Evolutionary conservation across 495 filamentous ascomycete species (phyloP).

Genomic region (Lasiosphaeris hirsuta): DNA sequence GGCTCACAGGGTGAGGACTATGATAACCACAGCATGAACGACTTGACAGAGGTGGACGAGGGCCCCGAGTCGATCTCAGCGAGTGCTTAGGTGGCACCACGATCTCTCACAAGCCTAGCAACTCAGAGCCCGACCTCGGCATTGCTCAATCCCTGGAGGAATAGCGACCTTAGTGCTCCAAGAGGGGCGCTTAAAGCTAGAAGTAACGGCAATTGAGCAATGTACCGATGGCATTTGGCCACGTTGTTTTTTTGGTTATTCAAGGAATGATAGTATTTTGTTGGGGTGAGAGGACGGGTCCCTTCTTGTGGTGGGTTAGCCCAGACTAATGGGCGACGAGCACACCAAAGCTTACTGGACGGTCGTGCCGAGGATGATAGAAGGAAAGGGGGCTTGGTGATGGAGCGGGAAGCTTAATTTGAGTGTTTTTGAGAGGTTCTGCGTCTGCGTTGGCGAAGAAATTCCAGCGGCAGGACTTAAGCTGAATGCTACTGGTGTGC

Average conservation of each 20-base stretch:
- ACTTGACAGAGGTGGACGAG: slow-evolving; percentile 45
- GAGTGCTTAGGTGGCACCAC: slow-evolving; percentile 31
- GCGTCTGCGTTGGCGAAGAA: no score
- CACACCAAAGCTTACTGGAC: no score
- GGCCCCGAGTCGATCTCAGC: slow-evolving; percentile 25
- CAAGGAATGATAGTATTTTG: background rate
- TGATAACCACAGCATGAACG: slow-evolving; percentile 33
- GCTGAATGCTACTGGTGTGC: background rate
- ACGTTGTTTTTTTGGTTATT: background rate
- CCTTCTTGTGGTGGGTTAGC: no score
- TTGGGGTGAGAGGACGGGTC: no score
- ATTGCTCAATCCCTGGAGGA: slow-evolving; percentile 20
- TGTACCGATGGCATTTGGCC: background rate
- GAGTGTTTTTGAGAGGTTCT: no score
- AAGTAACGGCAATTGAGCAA: slow-evolving; percentile 6
- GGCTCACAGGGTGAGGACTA: slow-evolving; percentile 36
- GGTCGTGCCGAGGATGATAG: no score
- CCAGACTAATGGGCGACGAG: no score
- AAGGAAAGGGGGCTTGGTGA: no score
- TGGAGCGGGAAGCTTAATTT: no score
- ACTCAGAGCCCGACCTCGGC: slow-evolving; percentile 13
- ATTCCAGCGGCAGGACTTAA: no score
- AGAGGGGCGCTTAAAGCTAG: background rate
- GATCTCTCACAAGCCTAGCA: slow-evolving; percentile 1
- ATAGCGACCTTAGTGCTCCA: background rate